Evolutionary conservation across 306 rosid species (phyloP), one percentile per base, ranked within the genome.

Genomic region (Castanopsis chinensis): DNA sequence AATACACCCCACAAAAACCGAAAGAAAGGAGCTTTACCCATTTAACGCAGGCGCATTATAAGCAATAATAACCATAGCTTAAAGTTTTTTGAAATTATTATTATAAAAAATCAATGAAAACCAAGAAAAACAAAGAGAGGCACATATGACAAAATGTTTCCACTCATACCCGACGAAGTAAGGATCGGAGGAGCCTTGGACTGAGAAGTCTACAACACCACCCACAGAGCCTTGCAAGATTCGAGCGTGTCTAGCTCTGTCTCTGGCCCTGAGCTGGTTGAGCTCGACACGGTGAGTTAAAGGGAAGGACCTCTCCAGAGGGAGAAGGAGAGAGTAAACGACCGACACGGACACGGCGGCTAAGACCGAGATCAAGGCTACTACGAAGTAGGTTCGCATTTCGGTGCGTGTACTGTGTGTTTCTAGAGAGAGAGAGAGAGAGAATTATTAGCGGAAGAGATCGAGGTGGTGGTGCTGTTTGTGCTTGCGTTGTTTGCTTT

Each of bases 161-260:
- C 83, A 18, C n/a, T 32, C 83, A 73, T 88, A 94, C 98, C 98
- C 97, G 78, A 71, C 84, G 63, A 86, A 68, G 83, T 73, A 80
- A 17, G 92, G 97, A 92, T 89, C 96, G 85, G 94, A 87, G 77
- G 91, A 84, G 78, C 98, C 98, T 81, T 79, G 85, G 67, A 92
- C 96, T 7, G 96, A 32, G 91, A 92, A 90, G 85, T 94, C 88
- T 86, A 91, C 96, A 5, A 91, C 85, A 53, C 98, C 94, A 25
- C 86, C 87, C 11, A 28, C 82, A 0, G 27, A 81, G 45, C 81
- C 92, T 49, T 89, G 90, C 87, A 94, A 80, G 79, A 94, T 79
- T 82, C 97, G 88, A 57, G 89, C 85, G 59, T 92, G 97, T 79
- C 97, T 80, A 72, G 83, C 83, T 55, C 89, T 78, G 88, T 94